A percentile compares a stretch with the other conserved stretches of the same genome.
These are phyloP conservation scores for Saccharomycopsis synnaedendra DNA, from an alignment of 805 yeast genomes.

Conservation along the genomic window DNA sequence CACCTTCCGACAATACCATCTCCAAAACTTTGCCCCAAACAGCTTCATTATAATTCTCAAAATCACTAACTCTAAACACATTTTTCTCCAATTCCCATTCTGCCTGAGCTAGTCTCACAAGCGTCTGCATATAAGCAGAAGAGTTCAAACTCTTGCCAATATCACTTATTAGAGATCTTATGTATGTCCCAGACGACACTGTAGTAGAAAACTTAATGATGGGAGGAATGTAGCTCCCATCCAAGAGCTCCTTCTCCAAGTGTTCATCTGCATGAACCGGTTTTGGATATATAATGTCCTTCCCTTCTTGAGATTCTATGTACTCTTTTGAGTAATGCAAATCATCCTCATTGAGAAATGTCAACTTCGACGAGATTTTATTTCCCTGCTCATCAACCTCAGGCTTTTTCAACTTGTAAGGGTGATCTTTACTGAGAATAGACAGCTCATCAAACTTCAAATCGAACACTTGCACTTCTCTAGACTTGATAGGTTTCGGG, in stretches of 20 bases:
- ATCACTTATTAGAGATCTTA: slow-evolving; percentile 82
- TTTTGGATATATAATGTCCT: slow-evolving; percentile 1
- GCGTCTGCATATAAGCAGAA: slow-evolving; percentile 79
- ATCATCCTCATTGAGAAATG: slow-evolving; percentile 42
- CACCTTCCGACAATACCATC: slow-evolving; percentile 39
- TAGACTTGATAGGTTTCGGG: slow-evolving; percentile 70
- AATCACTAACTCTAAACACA: slow-evolving; percentile 58
- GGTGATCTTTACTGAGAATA: slow-evolving; percentile 43
- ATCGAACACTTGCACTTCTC: slow-evolving; percentile 53
- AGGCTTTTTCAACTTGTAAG: slow-evolving; percentile 33
- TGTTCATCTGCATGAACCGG: slow-evolving; percentile 19
- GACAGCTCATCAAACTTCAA: slow-evolving; percentile 37
- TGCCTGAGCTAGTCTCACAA: slow-evolving; percentile 65
- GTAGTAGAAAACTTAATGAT: slow-evolving; percentile 59
- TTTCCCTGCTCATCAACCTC: slow-evolving; percentile 34
- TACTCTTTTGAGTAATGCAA: slow-evolving; percentile 44
- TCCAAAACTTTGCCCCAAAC: slow-evolving; percentile 62
- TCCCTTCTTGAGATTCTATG: slow-evolving; percentile 28
- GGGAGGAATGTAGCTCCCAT: slow-evolving; percentile 45
- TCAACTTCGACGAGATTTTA: slow-evolving; percentile 33
- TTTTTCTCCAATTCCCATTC: slow-evolving; percentile 69
- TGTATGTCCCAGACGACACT: slow-evolving; percentile 93
- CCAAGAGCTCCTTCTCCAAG: slow-evolving; percentile 15
- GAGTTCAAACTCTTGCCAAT: slow-evolving; percentile 72
- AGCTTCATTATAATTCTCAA: slow-evolving; percentile 44